Base-by-base conservation (phyloP, 2,329 filamentous ascomycete genomes). In the Boeremia exigua region DNA sequence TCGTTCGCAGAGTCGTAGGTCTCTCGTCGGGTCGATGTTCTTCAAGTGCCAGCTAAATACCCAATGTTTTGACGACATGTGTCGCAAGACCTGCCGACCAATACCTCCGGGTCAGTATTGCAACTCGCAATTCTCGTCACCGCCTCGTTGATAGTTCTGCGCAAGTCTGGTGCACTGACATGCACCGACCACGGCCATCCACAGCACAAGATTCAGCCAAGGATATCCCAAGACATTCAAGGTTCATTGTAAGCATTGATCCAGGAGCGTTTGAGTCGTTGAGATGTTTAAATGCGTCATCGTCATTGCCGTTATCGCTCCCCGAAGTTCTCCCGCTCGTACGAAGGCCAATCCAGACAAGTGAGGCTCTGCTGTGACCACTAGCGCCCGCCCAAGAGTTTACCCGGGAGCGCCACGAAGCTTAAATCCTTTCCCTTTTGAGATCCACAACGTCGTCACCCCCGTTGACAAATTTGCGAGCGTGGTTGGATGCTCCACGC, bases 331-430 rank as follows among this genome's bases (percentile, higher is more conserved):
- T 3, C 8, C 39, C 39, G 25, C 39, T 29, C 25, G 27, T 25
- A 27, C 25, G n/a, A 42, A 29, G 3, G 14, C 39, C 2, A 2
- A 19, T 9, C 8, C 6, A 15, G 43, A 5, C n/a, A 23, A 36
- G 27, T 47, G 50, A 33, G 50, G 50, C 50, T 54, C 50, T 34
- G 32, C 29, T 4, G 9, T 38, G 29, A 12, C 10, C 32, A 8
- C 43, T 42, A 38, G 30, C 43, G 43, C 23, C 28, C 33, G 32
- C 29, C 7, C 47, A 51, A 56, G 53, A 51, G 15, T 56, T 56
- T 56, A 56, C 47, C 53, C 47, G 53, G 47, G 40, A 9, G 15
- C 42, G 53, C 53, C 47, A 56, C 53, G 48, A 51, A 56, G 53
- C 53, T 56, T 56, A 51, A 56, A 48, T 43, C 42, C 33, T 56